Evolutionary conservation across 2,329 filamentous ascomycete genomes (phyloP).

Genomic region (Huntiella decipiens): DNA sequence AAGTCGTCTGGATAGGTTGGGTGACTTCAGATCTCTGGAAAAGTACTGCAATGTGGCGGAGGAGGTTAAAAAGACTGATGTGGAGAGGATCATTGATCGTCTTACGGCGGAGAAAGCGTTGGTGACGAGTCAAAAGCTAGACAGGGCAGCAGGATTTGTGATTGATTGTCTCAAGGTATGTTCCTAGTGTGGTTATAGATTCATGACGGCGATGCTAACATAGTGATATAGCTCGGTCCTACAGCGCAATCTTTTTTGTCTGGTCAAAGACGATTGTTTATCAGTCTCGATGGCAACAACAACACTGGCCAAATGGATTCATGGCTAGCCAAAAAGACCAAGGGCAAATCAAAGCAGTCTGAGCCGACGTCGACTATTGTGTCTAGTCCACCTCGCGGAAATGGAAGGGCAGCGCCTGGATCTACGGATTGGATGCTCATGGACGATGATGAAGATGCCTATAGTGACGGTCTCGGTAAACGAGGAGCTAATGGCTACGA

Average conservation of each 20-base stretch:
- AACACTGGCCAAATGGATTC: constrained; percentile 14
- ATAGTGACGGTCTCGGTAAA: constrained; percentile 11
- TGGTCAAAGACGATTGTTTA: constrained; percentile 26
- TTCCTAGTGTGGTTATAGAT: background rate
- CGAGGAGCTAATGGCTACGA: background rate
- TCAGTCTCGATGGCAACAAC: constrained; percentile 20
- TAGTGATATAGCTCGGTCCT: constrained; percentile 20
- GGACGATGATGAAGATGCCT: constrained; percentile 18
- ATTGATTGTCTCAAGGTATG: constrained; percentile 42
- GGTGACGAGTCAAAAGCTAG: constrained; percentile 44
- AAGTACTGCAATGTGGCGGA: constrained; percentile 49
- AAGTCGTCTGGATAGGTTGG: constrained; percentile 4
- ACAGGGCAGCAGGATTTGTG: constrained; percentile 43
- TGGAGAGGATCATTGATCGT: constrained; percentile 67
- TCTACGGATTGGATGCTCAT: constrained; percentile 24
- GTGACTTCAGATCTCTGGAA: background rate
- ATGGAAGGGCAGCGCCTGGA: constrained; percentile 1
- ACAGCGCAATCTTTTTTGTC: constrained; percentile 24
- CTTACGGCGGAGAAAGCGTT: constrained; percentile 58
- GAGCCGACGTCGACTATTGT: constrained; percentile 27
- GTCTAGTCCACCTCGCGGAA: constrained; percentile 29
- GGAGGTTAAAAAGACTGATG: constrained; percentile 51
- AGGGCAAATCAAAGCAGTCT: constrained; percentile 21
- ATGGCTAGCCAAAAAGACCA: constrained; percentile 13
- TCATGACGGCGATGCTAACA: background rate